Conservation (phyloP, 179 eudicot genomes). For the Kewa caespitosa region DNA sequence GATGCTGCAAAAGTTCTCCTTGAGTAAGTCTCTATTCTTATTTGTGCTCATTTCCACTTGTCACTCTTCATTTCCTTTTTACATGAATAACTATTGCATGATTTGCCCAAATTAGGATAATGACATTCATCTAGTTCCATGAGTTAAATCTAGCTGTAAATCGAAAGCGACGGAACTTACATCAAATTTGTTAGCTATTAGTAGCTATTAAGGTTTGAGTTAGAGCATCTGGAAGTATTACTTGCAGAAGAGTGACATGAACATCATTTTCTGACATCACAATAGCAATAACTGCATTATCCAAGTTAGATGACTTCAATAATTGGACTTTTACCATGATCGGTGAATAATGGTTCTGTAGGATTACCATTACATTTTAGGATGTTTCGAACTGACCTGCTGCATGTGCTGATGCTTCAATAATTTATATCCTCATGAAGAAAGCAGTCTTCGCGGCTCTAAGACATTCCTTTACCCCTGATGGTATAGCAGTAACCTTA, state of each 20-base stretch:
- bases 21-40: conserved; percentile 45
- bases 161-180: not conserved
- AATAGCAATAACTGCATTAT: not conserved
- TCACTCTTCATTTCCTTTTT: not conserved
- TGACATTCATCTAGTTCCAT: not conserved
- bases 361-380: not conserved
- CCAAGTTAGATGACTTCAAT: not conserved
- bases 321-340: not conserved
- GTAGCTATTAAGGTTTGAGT: not conserved
- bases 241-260: not conserved
- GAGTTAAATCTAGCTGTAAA: not conserved
- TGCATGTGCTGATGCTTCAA: not conserved
- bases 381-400: not conserved
- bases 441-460: not conserved
- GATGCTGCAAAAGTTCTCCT: conserved; percentile 85
- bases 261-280: not conserved
- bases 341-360: not conserved
- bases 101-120: not conserved
- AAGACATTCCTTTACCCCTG: not conserved
- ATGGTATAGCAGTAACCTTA: conserved; percentile 4
- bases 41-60: not conserved
- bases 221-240: not conserved
- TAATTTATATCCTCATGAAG: not conserved
- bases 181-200: not conserved
- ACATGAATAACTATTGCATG: not conserved